A percentile compares a stretch with the other conserved stretches of the same genome.
These are phyloP conservation scores for Sclerotinia subarctica DNA, from an alignment of 2,329 filamentous ascomycete genomes.

Conservation along the genomic window DNA sequence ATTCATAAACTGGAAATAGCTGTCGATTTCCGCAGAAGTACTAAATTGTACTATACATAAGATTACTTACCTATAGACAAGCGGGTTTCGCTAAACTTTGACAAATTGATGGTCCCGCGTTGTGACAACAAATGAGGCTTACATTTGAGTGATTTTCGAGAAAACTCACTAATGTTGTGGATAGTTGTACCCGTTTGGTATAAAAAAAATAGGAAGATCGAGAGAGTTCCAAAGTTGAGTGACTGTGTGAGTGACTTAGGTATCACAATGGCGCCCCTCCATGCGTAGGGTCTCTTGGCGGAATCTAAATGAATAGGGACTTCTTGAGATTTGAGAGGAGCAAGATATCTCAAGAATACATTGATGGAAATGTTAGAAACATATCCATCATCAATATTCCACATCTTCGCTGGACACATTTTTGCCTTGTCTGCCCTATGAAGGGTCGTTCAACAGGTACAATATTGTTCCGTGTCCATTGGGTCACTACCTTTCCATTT, in stretches of 20 bases:
- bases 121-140: constrained; percentile 14
- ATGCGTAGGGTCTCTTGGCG: constrained; percentile 1
- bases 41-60: background rate
- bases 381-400: background rate
- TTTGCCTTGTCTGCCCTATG: background rate
- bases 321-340: background rate
- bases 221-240: background rate
- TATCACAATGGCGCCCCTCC: background rate
- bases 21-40: background rate
- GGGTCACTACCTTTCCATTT: background rate
- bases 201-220: background rate
- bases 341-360: background rate
- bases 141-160: constrained; percentile 15
- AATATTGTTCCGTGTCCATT: background rate
- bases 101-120: constrained; percentile 1
- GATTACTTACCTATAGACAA: background rate
- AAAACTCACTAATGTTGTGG: constrained; percentile 9
- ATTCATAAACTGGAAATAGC: background rate
- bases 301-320: background rate
- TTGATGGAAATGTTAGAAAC: background rate
- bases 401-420: background rate
- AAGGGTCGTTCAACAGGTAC: background rate
- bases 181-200: constrained; percentile 9
- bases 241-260: background rate
- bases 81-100: background rate